Conservation (phyloP, 108 stramenopile genomes). For the Nitzschia sp. region DNA sequence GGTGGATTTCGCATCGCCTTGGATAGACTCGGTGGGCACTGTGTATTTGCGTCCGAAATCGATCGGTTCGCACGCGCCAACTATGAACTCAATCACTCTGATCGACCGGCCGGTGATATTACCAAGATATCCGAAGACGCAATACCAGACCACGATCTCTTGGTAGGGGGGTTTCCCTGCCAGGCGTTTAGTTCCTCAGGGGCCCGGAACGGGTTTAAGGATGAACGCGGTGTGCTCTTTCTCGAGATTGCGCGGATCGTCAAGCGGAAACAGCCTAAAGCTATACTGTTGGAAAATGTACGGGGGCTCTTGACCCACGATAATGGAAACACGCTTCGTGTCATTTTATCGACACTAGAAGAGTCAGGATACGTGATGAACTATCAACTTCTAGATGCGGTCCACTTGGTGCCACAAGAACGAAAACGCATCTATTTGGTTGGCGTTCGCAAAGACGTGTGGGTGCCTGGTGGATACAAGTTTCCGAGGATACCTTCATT, state of each 20-base stretch:
- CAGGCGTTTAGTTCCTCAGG: constrained; percentile 29
- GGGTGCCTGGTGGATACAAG: not conserved
- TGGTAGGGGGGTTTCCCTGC: constrained; percentile 42
- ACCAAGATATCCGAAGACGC: constrained; percentile 31
- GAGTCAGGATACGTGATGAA: constrained; percentile 19
- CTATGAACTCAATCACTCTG: constrained; percentile 48
- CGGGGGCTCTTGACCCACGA: constrained; percentile 23
- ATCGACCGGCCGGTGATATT: constrained; percentile 47
- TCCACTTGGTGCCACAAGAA: constrained; percentile 28
- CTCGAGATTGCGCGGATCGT: constrained; percentile 31
- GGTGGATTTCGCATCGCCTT: constrained; percentile 74
- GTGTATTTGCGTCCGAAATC: constrained; percentile 64
- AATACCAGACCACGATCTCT: constrained; percentile 40
- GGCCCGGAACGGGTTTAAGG: constrained; percentile 12
- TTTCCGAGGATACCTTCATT: constrained; percentile 13
- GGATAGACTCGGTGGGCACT: constrained; percentile 63
- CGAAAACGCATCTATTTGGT: constrained; percentile 21
- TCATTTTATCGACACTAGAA: constrained; percentile 11
- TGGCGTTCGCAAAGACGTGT: constrained; percentile 25
- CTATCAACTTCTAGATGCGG: constrained; percentile 17
- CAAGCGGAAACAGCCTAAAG: constrained; percentile 17
- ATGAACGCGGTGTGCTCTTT: constrained; percentile 23
- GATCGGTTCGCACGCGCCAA: constrained; percentile 40
- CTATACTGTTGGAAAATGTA: constrained; percentile 39
- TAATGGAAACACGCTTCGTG: constrained; percentile 15